phyloP scores from a whole-genome alignment of 179 eudicot species.

The Beta lomatogona region DNA sequence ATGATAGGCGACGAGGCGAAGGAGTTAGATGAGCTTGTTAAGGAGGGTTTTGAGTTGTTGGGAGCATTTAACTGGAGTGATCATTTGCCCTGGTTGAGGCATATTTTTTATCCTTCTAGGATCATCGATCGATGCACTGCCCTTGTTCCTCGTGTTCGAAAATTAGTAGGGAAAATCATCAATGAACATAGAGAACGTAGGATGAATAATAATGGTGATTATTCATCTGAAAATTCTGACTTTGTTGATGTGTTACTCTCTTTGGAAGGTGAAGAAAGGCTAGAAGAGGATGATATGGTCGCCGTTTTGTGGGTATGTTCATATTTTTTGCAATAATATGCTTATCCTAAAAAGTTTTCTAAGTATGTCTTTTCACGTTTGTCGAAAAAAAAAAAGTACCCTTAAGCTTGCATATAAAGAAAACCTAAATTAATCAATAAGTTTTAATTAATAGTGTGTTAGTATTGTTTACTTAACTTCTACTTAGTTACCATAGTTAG shows the following conservation, averaged over 20 bases:
- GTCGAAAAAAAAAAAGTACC: no score
- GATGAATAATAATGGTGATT: not conserved
- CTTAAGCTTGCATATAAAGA: no score
- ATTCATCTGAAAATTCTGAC: constrained; percentile 25
- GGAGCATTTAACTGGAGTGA: constrained; percentile 71
- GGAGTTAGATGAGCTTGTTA: constrained; percentile 49
- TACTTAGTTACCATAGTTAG: no score
- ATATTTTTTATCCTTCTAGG: constrained; percentile 47
- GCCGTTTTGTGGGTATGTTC: constrained; percentile 61
- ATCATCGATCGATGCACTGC: constrained; percentile 41
- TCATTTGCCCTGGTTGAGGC: constrained; percentile 54
- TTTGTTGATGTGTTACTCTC: constrained; percentile 57
- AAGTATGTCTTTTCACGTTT: not conserved
- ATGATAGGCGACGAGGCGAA: constrained; percentile 26
- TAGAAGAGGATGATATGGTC: constrained; percentile 54
- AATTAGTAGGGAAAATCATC: constrained; percentile 39
- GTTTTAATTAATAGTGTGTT: not conserved
- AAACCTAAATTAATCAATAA: no score
- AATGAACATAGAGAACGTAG: constrained; percentile 34
- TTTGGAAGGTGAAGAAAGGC: constrained; percentile 57
- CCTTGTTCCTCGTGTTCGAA: constrained; percentile 52
- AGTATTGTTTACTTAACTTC: not conserved
- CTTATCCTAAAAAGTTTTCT: not conserved
- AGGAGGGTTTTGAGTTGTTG: constrained; percentile 63
- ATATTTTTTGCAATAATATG: not conserved